Evolutionary conservation across 495 filamentous ascomycete species (phyloP).

Genomic region (Cenococcum geophilum): DNA sequence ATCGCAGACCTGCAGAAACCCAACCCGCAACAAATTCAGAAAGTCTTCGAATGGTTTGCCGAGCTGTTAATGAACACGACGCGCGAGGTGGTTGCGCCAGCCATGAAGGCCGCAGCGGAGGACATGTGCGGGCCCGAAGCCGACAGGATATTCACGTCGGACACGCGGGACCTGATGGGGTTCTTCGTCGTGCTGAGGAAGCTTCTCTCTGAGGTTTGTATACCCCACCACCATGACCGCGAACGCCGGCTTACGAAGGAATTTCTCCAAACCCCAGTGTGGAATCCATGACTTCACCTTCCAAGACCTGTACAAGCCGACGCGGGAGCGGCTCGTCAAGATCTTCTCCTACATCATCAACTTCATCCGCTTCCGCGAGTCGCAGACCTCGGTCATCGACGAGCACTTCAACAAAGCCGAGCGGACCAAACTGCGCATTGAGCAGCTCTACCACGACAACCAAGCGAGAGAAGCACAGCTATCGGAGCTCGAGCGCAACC

Average conservation of each 20-base stretch:
- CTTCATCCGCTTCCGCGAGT: slow-evolving; percentile 93
- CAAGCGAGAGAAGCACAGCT: slow-evolving; percentile 74
- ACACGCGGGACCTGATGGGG: slow-evolving; percentile 86
- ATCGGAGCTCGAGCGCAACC: slow-evolving; percentile 70
- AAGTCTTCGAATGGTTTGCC: slow-evolving; percentile 96
- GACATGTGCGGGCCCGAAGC: slow-evolving; percentile 78
- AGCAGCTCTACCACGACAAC: slow-evolving; percentile 78
- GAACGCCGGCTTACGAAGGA: not conserved
- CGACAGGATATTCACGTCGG: slow-evolving; percentile 65
- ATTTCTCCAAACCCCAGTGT: slow-evolving; percentile 46
- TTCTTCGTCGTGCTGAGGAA: slow-evolving; percentile 76
- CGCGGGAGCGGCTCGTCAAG: slow-evolving; percentile 76
- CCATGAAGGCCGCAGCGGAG: slow-evolving; percentile 83
- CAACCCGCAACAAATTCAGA: slow-evolving; percentile 86
- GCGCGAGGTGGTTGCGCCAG: slow-evolving; percentile 83
- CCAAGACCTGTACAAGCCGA: slow-evolving; percentile 80
- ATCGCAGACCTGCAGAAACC: slow-evolving; percentile 89
- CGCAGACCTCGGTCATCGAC: slow-evolving; percentile 75
- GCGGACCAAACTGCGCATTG: slow-evolving; percentile 75
- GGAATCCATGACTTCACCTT: slow-evolving; percentile 91
- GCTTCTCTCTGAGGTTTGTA: slow-evolving; percentile 62
- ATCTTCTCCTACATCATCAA: slow-evolving; percentile 97
- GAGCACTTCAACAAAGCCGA: slow-evolving; percentile 89
- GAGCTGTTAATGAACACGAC: slow-evolving; percentile 88
- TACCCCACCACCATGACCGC: not conserved